A percentile compares a stretch with the other conserved stretches of the same genome.
Evolutionary conservation across 495 filamentous ascomycete species (phyloP).

Genomic region (Aspergillus avenaceus): DNA sequence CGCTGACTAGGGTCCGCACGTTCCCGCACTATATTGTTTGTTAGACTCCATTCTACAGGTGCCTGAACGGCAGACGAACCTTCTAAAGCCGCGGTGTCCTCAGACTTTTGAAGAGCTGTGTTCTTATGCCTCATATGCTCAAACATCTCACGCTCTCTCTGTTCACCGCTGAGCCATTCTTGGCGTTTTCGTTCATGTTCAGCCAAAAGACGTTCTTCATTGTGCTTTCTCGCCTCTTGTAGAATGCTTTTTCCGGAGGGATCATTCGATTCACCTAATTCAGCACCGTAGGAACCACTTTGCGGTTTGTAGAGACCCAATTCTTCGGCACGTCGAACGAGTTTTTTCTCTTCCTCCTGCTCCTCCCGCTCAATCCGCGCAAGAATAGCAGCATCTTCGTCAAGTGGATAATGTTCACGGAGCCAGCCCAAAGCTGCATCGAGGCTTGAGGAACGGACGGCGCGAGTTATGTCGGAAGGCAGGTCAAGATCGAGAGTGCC

Average conservation of each 20-base stretch:
- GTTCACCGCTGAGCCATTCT: conserved; percentile 39
- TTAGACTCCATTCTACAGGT: background rate
- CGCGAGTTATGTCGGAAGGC: conserved; percentile 40
- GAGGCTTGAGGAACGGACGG: conserved; percentile 25
- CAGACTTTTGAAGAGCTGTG: conserved; percentile 47
- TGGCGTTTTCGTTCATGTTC: conserved; percentile 48
- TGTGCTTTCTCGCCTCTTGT: conserved; percentile 46
- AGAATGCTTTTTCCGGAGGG: conserved; percentile 42
- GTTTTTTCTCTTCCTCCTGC: conserved; percentile 33
- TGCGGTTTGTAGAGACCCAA: conserved; percentile 50
- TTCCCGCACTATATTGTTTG: conserved; percentile 21
- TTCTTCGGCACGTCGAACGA: conserved; percentile 39
- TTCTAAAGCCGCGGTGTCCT: conserved; percentile 33
- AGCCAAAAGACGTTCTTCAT: conserved; percentile 37
- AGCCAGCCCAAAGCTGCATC: conserved; percentile 63
- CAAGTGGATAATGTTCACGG: conserved; percentile 61
- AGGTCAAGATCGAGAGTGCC: conserved; percentile 64
- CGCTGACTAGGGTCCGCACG: conserved; percentile 41
- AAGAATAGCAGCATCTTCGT: conserved; percentile 67
- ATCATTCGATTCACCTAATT: conserved; percentile 37
- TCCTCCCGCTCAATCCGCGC: conserved; percentile 59
- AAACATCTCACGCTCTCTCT: conserved; percentile 36
- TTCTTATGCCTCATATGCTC: conserved; percentile 40
- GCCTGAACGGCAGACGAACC: conserved; percentile 15
- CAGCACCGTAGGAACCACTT: conserved; percentile 39